A percentile compares a stretch with the other conserved stretches of the same genome.
Conservation (phyloP, 2,329 filamentous ascomycete genomes). For the Alternaria conjuncta region DNA sequence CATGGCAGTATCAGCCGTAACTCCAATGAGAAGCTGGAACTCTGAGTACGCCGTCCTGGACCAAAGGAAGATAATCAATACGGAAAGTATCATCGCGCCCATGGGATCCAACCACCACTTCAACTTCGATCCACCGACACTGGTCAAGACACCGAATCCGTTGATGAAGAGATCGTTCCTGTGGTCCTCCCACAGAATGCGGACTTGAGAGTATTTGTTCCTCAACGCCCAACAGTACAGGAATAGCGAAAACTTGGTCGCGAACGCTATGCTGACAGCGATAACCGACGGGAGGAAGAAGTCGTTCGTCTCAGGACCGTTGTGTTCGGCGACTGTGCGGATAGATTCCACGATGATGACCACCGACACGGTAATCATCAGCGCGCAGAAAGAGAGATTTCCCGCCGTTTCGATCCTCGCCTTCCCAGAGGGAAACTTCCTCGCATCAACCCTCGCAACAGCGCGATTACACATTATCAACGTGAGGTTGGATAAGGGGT, state of each 20-base stretch:
- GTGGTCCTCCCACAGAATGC: constrained; percentile 96
- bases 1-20: constrained; percentile 82
- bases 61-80: constrained; percentile 82
- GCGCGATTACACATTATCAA: constrained; percentile 87
- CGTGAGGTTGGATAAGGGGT: constrained; percentile 86
- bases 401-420: constrained; percentile 93
- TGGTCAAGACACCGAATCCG: constrained; percentile 88
- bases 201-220: constrained; percentile 88
- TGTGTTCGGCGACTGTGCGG: constrained; percentile 66
- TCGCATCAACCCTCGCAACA: constrained; percentile 83
- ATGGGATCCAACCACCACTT: constrained; percentile 94
- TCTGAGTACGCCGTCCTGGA: constrained; percentile 83
- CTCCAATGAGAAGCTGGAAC: constrained; percentile 89
- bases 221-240: constrained; percentile 91
- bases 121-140: constrained; percentile 87
- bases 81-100: constrained; percentile 83
- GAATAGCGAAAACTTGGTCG: constrained; percentile 82
- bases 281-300: constrained; percentile 87
- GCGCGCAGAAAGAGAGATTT: constrained; percentile 94
- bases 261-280: constrained; percentile 82
- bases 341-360: constrained; percentile 90
- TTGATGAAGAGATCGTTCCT: constrained; percentile 98
- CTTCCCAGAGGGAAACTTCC: constrained; percentile 89
- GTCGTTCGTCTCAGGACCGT: constrained; percentile 57
- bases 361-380: constrained; percentile 91